Evolutionary conservation across 176 grass and related monocot genomes (phyloP).

Genomic region (Bothriochloa decipiens): DNA sequence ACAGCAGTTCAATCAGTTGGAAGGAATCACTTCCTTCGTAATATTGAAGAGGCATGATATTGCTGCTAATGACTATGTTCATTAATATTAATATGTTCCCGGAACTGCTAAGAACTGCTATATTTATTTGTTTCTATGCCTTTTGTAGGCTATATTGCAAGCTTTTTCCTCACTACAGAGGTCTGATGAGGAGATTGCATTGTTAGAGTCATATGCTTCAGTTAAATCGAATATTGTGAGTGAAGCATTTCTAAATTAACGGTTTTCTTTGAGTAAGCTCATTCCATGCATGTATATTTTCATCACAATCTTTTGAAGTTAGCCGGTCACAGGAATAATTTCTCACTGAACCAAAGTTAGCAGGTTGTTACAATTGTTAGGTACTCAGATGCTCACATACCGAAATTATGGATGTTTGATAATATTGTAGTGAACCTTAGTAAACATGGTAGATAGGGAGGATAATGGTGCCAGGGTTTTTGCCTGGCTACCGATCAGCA

Average conservation of each 20-base stretch:
- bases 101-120: conserved; percentile 6
- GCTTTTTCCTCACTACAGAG: conserved; percentile 73
- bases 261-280: conserved; percentile 26
- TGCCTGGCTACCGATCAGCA: too few relatives aligned
- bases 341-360: neutral
- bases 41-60: conserved; percentile 81
- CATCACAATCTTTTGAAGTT: conserved; percentile 13
- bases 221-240: conserved; percentile 86
- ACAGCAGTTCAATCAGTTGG: conserved; percentile 81
- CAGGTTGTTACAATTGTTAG: neutral
- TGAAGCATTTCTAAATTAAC: conserved; percentile 3
- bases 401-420: conserved; percentile 9
- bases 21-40: conserved; percentile 93
- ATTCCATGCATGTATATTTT: neutral
- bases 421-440: too few relatives aligned
- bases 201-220: conserved; percentile 81
- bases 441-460: too few relatives aligned
- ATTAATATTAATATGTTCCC: conserved; percentile 33
- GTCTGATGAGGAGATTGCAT: conserved; percentile 84
- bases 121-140: conserved; percentile 28
- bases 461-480: too few relatives aligned
- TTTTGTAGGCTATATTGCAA: conserved; percentile 86
- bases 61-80: conserved; percentile 22
- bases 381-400: neutral
- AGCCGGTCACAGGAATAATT: neutral